phyloP scores from a whole-genome alignment of 163 green algal genomes.

The Chloroidium sp. region DNA sequence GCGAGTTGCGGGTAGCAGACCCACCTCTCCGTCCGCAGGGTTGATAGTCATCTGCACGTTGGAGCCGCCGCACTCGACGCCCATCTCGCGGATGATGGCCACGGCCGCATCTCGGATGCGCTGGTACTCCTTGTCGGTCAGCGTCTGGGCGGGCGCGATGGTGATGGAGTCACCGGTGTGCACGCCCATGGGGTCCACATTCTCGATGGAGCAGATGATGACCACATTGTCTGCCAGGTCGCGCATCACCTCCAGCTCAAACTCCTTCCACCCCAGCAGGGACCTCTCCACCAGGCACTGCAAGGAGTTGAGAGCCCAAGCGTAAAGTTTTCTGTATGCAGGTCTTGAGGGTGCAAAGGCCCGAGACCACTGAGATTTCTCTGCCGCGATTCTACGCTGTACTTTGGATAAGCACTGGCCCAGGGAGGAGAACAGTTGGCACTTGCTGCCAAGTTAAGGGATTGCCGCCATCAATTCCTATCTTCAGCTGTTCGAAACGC shows the following conservation, averaged over 20 bases:
- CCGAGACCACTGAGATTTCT: too few relatives aligned
- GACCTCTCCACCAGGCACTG: slow-evolving; percentile 95
- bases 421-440: too few relatives aligned
- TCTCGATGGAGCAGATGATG: slow-evolving; percentile 99
- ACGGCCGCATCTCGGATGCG: slow-evolving; percentile 83
- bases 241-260: slow-evolving; percentile 98
- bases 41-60: slow-evolving; percentile 96
- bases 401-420: too few relatives aligned
- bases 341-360: too few relatives aligned
- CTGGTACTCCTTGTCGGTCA: slow-evolving; percentile 77
- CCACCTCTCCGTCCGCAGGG: slow-evolving; percentile 71
- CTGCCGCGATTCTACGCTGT: too few relatives aligned
- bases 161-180: slow-evolving; percentile 91
- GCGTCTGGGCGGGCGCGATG: slow-evolving; percentile 63
- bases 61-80: slow-evolving; percentile 94
- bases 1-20: neutral
- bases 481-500: too few relatives aligned
- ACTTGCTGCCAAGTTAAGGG: too few relatives aligned
- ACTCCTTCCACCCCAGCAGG: slow-evolving; percentile 99
- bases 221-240: slow-evolving; percentile 97
- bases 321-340: too few relatives aligned
- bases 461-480: too few relatives aligned
- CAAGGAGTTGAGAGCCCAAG: neutral
- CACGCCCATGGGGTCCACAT: slow-evolving; percentile 99
- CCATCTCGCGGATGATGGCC: slow-evolving; percentile 97